Evolutionary conservation across 1,139 yeast genomes (phyloP), one percentile per base, ranked within the genome.

Genomic region (Taiozyma sp.): DNA sequence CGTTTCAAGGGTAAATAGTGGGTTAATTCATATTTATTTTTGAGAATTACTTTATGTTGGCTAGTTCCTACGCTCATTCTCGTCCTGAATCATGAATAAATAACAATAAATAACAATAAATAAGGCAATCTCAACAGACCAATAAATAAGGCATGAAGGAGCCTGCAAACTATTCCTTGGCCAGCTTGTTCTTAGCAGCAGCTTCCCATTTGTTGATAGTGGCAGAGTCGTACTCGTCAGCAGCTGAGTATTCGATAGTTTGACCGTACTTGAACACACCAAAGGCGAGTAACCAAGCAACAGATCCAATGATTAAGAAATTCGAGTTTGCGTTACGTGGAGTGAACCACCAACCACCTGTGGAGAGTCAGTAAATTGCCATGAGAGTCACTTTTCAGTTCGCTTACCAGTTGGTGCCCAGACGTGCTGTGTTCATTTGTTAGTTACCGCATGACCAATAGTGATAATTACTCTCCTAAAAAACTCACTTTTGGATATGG

Each of bases 341-440:
- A 22, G 61, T 58, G 45, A 54, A 55, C 58, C 60, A 58, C 62
- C 62, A 60, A 38, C 62, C 63, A 58, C 64, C 64, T 58, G 28
- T 13, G 2, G 3, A 10, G 13, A 13, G 58, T 58, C 54, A 58
- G 59, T 56, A 16, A 19, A 5, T 24, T 19, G 7, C 8, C 19
- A 8, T 27, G 7, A 23, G 9, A 3, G 19, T 22, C 10, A 12
- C 22, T 44, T 8, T 14, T 19, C 5, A 14, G 14, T 8, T 13
- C 7, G 49, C 58, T 39, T n/a, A 60, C 63, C 64, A 9, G 63
- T 58, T 57, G 64, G 63, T 16, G 63, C 48, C 64, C 64, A 60
- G 29, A 59, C 47, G 43, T 59, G 62, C 62, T 60, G 10, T 41
- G 5, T 5, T 4, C 3, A 14, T n/a, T 23, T 40, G 43, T 40